phyloP scores from a whole-genome alignment of 495 filamentous ascomycete species.

The Ramalina intermedia region DNA sequence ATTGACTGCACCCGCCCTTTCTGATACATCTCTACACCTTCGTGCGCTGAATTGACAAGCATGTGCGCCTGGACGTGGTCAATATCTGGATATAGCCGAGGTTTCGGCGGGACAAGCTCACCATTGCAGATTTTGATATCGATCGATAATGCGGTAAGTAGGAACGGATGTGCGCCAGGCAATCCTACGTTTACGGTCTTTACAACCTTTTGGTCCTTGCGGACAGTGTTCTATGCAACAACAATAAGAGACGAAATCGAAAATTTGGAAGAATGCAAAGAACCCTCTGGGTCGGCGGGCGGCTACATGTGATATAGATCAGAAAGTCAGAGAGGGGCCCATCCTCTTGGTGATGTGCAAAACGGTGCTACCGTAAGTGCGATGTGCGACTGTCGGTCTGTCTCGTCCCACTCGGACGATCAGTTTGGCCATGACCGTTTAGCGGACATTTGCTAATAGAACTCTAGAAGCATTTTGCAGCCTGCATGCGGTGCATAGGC shows the following conservation, averaged over 20 bases:
- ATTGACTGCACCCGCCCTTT: slow-evolving; percentile 22
- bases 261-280: slow-evolving; percentile 3
- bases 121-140: slow-evolving; percentile 3
- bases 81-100: not conserved
- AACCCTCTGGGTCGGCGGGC: slow-evolving; percentile 16
- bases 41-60: slow-evolving; percentile 21
- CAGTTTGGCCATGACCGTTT: not conserved
- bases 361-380: not conserved
- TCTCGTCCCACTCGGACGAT: not conserved
- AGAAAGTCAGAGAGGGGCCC: not conserved
- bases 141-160: not conserved
- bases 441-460: not conserved
- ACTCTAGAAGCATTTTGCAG: not conserved
- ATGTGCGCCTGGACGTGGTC: slow-evolving; percentile 13
- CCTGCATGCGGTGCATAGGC: not conserved
- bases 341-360: not conserved
- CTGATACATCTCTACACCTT: slow-evolving; percentile 28
- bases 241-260: slow-evolving; percentile 10
- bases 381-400: too few species aligned
- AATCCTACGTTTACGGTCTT: not conserved
- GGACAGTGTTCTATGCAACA: slow-evolving; percentile 6
- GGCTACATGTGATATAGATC: slow-evolving; percentile 12
- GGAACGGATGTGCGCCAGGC: not conserved
- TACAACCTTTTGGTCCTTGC: slow-evolving; percentile 4
- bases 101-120: not conserved